Evolutionary conservation across 2,329 filamentous ascomycete genomes (phyloP).

Genomic region (Byssoonygena ceratinophila): DNA sequence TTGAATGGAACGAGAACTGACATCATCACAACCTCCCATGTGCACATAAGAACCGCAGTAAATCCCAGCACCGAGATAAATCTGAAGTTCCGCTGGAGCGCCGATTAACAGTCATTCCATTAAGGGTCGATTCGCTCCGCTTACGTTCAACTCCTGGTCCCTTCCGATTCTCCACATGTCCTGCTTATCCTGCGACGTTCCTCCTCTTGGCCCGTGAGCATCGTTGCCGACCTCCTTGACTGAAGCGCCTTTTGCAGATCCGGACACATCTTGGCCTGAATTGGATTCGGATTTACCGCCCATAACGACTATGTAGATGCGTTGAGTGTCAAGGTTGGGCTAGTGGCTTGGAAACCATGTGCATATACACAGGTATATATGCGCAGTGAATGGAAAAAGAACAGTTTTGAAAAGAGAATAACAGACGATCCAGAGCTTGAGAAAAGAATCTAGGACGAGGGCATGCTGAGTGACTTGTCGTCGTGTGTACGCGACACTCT

Average conservation of each 20-base stretch:
- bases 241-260: background rate
- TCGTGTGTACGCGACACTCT: too few species aligned
- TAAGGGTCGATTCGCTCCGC: background rate
- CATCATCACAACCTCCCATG: constrained; percentile 16
- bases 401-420: background rate
- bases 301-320: background rate
- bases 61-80: constrained; percentile 29
- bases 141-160: constrained; percentile 26
- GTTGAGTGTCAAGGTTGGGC: background rate
- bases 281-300: background rate
- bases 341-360: background rate
- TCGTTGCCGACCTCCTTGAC: background rate
- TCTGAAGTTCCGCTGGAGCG: constrained; percentile 27
- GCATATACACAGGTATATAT: background rate
- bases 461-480: too few species aligned
- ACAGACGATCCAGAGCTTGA: too few species aligned
- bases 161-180: constrained; percentile 30
- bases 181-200: constrained; percentile 24
- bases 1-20: background rate
- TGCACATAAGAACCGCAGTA: constrained; percentile 17
- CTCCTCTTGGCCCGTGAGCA: constrained; percentile 7
- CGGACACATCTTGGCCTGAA: background rate
- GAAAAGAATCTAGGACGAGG: too few species aligned
- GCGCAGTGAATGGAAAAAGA: background rate
- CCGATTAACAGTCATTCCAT: background rate